Evolutionary conservation across 2,329 filamentous ascomycete species (phyloP).

Genomic region (Trichoderma breve): DNA sequence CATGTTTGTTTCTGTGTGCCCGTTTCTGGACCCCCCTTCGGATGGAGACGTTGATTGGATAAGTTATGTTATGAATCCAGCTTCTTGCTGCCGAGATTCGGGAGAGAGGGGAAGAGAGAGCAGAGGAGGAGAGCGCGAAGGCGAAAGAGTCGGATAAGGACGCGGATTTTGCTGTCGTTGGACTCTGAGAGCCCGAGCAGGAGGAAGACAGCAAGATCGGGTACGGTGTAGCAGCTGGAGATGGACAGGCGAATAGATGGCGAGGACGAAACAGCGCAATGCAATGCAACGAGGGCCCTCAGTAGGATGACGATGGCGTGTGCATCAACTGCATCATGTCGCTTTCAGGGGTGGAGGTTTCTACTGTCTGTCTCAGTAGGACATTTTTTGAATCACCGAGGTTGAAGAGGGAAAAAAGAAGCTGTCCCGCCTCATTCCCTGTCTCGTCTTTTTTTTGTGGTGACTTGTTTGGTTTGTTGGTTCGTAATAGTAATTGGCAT

Average conservation of each 20-base stretch:
- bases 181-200: neutral
- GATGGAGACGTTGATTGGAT: neutral
- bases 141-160: neutral
- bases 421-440: neutral
- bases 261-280: conserved; percentile 5
- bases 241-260: conserved; percentile 1
- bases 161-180: neutral
- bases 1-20: neutral
- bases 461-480: neutral
- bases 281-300: conserved; percentile 10
- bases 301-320: conserved; percentile 11
- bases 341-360: neutral
- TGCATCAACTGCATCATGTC: conserved; percentile 17
- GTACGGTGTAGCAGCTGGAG: conserved; percentile 7
- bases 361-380: neutral
- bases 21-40: neutral
- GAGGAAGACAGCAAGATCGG: neutral
- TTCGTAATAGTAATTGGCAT: neutral
- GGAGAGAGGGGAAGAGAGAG: neutral
- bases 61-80: neutral
- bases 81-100: neutral
- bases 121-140: neutral
- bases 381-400: neutral
- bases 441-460: neutral
- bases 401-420: neutral